phyloP scores from a whole-genome alignment of 1,284 basidiomycete genomes.

The Boletus hoseneyae region DNA sequence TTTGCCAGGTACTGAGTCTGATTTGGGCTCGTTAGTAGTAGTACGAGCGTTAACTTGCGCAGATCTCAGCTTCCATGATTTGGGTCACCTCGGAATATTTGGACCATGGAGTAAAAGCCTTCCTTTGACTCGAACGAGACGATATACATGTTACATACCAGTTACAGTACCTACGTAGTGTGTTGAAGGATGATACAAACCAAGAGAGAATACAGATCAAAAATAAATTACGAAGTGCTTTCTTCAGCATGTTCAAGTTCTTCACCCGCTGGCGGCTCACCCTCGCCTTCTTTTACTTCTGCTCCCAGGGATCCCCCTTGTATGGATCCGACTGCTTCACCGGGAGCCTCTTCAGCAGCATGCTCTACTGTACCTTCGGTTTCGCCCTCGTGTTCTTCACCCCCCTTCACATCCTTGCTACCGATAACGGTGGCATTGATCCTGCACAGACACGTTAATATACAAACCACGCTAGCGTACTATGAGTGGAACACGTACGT shows the following conservation, averaged over 20 bases:
- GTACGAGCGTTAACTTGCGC: too few relatives aligned
- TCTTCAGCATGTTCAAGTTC: slow-evolving; percentile 22
- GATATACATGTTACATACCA: background rate
- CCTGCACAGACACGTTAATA: slow-evolving; percentile 33
- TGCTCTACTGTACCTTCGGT: slow-evolving; percentile 21
- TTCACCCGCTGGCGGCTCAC: slow-evolving; percentile 17
- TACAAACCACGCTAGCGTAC: background rate
- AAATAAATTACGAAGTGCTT: slow-evolving; percentile 14
- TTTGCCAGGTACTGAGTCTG: too few relatives aligned
- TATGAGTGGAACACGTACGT: slow-evolving; percentile 46
- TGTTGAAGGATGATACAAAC: slow-evolving; percentile 7
- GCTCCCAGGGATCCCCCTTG: slow-evolving; percentile 8
- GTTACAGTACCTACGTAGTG: background rate
- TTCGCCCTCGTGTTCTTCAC: slow-evolving; percentile 25
- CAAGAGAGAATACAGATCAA: slow-evolving; percentile 9
- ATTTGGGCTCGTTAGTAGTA: too few relatives aligned
- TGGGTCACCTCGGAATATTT: background rate
- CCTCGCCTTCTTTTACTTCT: slow-evolving; percentile 18
- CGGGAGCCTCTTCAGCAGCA: slow-evolving; percentile 14
- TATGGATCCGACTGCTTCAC: slow-evolving; percentile 18
- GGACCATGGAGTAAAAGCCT: too few relatives aligned
- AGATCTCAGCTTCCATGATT: background rate
- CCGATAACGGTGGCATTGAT: slow-evolving; percentile 76
- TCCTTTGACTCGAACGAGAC: background rate
- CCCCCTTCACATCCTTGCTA: slow-evolving; percentile 58